Evolutionary conservation across 78 protist species (phyloP).

Genomic region (Dictyostelium brefeldianum): DNA sequence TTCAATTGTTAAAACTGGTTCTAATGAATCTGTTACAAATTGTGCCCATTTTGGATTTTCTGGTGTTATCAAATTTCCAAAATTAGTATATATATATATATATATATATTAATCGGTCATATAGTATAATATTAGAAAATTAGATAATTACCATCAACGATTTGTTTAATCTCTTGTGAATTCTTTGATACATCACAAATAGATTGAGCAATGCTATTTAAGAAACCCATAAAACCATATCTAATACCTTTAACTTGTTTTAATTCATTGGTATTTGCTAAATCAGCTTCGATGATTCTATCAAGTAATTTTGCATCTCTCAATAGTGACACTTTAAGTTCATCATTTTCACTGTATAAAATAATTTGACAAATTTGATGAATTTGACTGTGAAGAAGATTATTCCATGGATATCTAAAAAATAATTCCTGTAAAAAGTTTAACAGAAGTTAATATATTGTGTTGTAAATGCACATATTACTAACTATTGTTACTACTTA

Average conservation of each 20-base stretch:
- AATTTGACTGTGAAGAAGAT: slow-evolving; percentile 79
- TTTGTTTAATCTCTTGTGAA: slow-evolving; percentile 26
- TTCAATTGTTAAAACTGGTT: slow-evolving; percentile 34
- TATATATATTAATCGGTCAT: too few relatives aligned
- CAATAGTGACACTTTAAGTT: slow-evolving; percentile 48
- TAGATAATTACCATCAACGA: slow-evolving; percentile 38
- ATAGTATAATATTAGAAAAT: too few relatives aligned
- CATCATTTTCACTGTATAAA: slow-evolving; percentile 75
- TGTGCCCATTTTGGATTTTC: slow-evolving; percentile 48
- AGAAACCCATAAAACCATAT: slow-evolving; percentile 81
- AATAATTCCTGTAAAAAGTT: slow-evolving; percentile 64
- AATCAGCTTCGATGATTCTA: slow-evolving; percentile 72
- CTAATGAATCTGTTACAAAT: slow-evolving; percentile 38
- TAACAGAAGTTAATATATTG: neutral
- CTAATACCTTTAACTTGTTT: slow-evolving; percentile 70
- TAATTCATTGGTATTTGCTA: slow-evolving; percentile 69
- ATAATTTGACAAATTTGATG: slow-evolving; percentile 76
- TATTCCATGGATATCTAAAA: slow-evolving; percentile 82
- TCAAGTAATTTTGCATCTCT: slow-evolving; percentile 68
- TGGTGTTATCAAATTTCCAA: neutral
- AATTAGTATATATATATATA: too few relatives aligned
- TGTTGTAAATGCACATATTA: neutral
- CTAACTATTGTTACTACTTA: neutral
- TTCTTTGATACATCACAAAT: slow-evolving; percentile 44
- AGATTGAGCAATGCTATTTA: slow-evolving; percentile 58